A percentile compares a stretch with the other conserved stretches of the same genome.
Conservation (phyloP, 495 filamentous ascomycete genomes). For the Xylaria scruposa region DNA sequence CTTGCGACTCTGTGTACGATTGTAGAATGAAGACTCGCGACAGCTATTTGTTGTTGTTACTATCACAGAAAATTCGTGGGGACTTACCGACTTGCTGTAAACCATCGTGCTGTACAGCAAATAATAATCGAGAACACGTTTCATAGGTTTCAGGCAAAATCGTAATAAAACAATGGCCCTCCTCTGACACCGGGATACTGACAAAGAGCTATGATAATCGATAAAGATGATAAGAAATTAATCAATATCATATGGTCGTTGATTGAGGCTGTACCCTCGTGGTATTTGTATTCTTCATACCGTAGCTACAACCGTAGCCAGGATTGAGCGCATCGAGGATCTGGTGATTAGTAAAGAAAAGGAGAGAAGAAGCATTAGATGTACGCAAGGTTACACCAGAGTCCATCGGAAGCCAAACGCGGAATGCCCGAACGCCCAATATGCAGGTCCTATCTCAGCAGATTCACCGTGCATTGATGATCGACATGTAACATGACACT, state of each 20-base stretch:
- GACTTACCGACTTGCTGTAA: not conserved
- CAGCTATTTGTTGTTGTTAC: not conserved
- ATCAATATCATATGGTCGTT: not conserved
- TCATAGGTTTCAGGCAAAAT: not conserved
- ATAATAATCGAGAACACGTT: not conserved
- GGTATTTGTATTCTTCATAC: not conserved
- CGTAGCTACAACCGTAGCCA: not conserved
- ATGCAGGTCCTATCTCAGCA: conserved; percentile 17
- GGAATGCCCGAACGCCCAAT: conserved; percentile 15
- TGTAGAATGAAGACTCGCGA: not conserved
- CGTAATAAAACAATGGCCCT: not conserved
- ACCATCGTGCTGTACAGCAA: too few species aligned
- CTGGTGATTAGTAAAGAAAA: conserved; percentile 12
- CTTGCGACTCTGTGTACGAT: not conserved
- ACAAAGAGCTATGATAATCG: not conserved
- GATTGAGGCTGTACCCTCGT: not conserved
- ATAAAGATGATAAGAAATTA: not conserved
- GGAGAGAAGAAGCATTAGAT: not conserved
- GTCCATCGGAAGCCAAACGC: conserved; percentile 12
- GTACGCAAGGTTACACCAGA: not conserved
- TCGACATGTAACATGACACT: conserved; percentile 10
- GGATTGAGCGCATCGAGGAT: not conserved
- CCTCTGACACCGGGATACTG: not conserved
- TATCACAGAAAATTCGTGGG: not conserved
- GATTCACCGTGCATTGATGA: conserved; percentile 8